Percentiles rank a stretch among this genome's conserved stretches.
phyloP scores from a whole-genome alignment of 2,329 filamentous ascomycete genomes.

The Trichoderma brevicompactum region DNA sequence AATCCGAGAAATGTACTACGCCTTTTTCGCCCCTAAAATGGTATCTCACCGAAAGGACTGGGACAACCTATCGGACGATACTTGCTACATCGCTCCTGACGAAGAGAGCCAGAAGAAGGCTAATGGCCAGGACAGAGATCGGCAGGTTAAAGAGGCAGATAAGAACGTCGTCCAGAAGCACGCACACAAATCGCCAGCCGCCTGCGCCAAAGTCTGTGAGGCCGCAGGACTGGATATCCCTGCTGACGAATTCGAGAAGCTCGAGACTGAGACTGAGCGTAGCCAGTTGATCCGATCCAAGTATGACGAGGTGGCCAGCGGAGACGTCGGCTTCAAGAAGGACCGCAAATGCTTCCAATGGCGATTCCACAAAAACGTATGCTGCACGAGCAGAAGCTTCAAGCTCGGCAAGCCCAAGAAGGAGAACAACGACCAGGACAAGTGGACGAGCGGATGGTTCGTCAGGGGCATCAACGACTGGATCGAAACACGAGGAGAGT shows the following conservation, averaged over 20 bases:
- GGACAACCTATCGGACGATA: slow-evolving; percentile 58
- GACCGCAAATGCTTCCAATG: slow-evolving; percentile 53
- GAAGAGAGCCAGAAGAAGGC: slow-evolving; percentile 43
- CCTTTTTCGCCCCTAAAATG: slow-evolving; percentile 53
- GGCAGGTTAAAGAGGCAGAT: slow-evolving; percentile 46
- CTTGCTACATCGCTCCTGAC: slow-evolving; percentile 49
- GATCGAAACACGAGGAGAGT: slow-evolving; percentile 52
- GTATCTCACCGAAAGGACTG: slow-evolving; percentile 51
- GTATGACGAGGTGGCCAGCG: slow-evolving; percentile 34
- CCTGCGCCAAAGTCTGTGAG: slow-evolving; percentile 57
- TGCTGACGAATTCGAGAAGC: slow-evolving; percentile 41
- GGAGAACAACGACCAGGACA: slow-evolving; percentile 40
- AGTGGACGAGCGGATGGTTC: slow-evolving; percentile 52
- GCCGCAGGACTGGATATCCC: slow-evolving; percentile 44
- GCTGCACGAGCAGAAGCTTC: slow-evolving; percentile 50
- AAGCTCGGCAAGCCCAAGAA: slow-evolving; percentile 48
- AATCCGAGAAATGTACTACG: slow-evolving; percentile 55
- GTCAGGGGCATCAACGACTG: slow-evolving; percentile 53
- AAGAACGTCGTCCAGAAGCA: slow-evolving; percentile 49
- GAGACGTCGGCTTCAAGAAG: slow-evolving; percentile 37
- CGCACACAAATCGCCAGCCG: slow-evolving; percentile 51
- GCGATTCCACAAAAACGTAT: slow-evolving; percentile 50
- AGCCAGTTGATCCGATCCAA: slow-evolving; percentile 37
- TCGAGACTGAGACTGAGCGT: slow-evolving; percentile 38
- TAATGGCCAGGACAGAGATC: slow-evolving; percentile 39